These are phyloP conservation scores for Thalassiosira exigua DNA, from an alignment of 352 stramenopile species.

Conservation along the genomic window DNA sequence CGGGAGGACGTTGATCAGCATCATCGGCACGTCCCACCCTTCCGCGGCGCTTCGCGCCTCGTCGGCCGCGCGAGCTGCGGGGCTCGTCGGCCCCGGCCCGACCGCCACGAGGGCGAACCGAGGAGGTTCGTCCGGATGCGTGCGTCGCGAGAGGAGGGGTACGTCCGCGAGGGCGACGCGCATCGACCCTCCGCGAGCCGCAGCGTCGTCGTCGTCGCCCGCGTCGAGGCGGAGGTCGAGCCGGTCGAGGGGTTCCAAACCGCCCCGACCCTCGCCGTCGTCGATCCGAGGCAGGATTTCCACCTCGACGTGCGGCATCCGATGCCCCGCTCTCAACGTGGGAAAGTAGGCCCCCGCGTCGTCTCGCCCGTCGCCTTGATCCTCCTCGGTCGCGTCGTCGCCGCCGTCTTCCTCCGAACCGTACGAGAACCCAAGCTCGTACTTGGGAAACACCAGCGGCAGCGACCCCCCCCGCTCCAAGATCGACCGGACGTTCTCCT, in stretches of 20 bases:
- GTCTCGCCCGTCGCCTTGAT: slow-evolving; percentile 18
- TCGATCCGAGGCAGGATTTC: slow-evolving; percentile 26
- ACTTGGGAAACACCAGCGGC: slow-evolving; percentile 80
- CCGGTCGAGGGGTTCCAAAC: background rate
- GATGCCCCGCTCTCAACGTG: slow-evolving; percentile 52
- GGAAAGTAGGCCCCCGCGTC: slow-evolving; percentile 58
- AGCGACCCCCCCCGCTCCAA: slow-evolving; percentile 70
- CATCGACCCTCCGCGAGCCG: background rate
- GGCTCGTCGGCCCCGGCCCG: too few species aligned
- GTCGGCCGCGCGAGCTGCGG: too few species aligned
- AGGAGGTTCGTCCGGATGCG: background rate
- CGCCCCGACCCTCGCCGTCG: background rate
- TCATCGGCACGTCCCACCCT: background rate
- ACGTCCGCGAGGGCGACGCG: background rate
- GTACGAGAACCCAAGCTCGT: slow-evolving; percentile 80
- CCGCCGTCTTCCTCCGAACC: slow-evolving; percentile 1
- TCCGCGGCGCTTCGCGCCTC: background rate
- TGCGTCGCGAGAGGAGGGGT: background rate
- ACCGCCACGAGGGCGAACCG: background rate
- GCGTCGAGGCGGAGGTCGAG: background rate
- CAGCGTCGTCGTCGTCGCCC: background rate
- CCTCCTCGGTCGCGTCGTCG: background rate
- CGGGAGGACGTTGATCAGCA: background rate
- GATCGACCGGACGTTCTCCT: slow-evolving; percentile 65
- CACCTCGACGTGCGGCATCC: slow-evolving; percentile 69